A percentile compares a stretch with the other conserved stretches of the same genome.
Conservation (phyloP, 805 yeast genomes). For the Cyberlindnera bimundalis region DNA sequence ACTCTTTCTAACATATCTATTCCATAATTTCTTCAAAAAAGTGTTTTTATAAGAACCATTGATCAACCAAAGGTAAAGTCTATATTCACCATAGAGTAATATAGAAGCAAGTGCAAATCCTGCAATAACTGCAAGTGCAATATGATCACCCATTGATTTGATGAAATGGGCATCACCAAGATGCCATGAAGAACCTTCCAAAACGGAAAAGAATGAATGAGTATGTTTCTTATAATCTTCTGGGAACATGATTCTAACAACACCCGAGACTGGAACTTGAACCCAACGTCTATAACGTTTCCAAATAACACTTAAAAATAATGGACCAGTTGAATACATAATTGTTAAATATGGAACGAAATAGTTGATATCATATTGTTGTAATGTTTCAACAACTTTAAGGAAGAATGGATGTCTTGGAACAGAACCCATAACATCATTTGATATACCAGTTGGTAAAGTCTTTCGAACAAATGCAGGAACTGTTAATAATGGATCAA, state of each 20-base stretch:
- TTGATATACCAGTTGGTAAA: conserved; percentile 85
- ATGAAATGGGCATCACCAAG: conserved; percentile 79
- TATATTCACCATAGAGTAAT: conserved; percentile 45
- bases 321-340: conserved; percentile 91
- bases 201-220: conserved; percentile 65
- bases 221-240: conserved; percentile 62
- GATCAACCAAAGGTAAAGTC: conserved; percentile 40
- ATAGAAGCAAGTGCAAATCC: conserved; percentile 60
- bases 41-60: conserved; percentile 27
- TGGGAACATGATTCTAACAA: conserved; percentile 69
- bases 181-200: conserved; percentile 92
- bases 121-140: conserved; percentile 62
- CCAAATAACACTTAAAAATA: conserved; percentile 83
- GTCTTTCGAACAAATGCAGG: conserved; percentile 90
- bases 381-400: conserved; percentile 61
- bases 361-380: conserved; percentile 67
- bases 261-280: conserved; percentile 61
- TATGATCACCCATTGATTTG: conserved; percentile 69
- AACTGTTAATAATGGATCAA: conserved; percentile 77
- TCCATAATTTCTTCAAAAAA: conserved; percentile 16
- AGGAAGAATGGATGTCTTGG: conserved; percentile 84
- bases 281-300: conserved; percentile 78
- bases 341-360: conserved; percentile 84
- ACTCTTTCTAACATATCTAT: conserved; percentile 16
- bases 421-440: conserved; percentile 88